These are phyloP conservation scores for Mortierella alpina DNA, from an alignment of 192 early-diverging fungal species.

Conservation along the genomic window DNA sequence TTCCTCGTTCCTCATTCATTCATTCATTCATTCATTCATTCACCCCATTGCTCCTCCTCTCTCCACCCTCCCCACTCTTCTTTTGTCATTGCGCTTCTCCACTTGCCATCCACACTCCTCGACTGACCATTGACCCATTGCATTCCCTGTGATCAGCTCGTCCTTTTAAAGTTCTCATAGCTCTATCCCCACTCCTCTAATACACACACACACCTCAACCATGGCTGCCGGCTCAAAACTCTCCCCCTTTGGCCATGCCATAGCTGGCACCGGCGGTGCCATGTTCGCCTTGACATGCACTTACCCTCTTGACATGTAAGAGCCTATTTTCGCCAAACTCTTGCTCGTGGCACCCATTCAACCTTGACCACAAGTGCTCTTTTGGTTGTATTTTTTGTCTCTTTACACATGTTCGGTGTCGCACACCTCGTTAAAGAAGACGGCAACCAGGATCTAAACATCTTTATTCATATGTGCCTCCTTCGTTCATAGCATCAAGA, in stretches of 20 bases:
- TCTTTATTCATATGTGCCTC: neutral
- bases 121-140: neutral
- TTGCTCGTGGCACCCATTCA: neutral
- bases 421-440: slow-evolving; percentile 21
- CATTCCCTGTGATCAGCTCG: neutral
- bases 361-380: slow-evolving; percentile 28
- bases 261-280: slow-evolving; percentile 91
- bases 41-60: neutral
- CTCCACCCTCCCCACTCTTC: slow-evolving; percentile 1
- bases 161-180: neutral
- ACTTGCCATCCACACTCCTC: neutral
- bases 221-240: slow-evolving; percentile 60
- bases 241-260: slow-evolving; percentile 91
- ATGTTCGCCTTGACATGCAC: slow-evolving; percentile 91
- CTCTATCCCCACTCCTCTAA: neutral
- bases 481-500: slow-evolving; percentile 82
- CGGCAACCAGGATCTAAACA: neutral
- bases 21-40: slow-evolving; percentile 2
- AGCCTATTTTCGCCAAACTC: slow-evolving; percentile 29
- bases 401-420: slow-evolving; percentile 16
- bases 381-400: slow-evolving; percentile 7
- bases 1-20: neutral
- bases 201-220: neutral
- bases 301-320: slow-evolving; percentile 96
- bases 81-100: neutral